These are phyloP conservation scores for Lizonia empirigonia DNA, from an alignment of 2,329 filamentous ascomycete species.

Conservation along the genomic window DNA sequence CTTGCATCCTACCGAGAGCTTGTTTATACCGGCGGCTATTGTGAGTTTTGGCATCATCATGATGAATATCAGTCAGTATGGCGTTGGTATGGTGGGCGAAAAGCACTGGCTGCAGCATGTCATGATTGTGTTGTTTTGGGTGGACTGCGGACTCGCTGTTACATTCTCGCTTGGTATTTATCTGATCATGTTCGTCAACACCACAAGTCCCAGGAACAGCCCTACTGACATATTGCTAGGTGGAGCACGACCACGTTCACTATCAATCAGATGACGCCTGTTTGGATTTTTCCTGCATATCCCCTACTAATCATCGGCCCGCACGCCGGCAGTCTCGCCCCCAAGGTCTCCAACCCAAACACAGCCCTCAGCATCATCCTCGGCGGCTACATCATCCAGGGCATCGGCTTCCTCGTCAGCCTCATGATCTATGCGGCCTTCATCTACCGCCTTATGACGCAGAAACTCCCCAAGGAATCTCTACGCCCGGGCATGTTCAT, in stretches of 20 bases:
- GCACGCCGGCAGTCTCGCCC: constrained; percentile 66
- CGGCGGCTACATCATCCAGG: constrained; percentile 65
- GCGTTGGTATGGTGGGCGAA: constrained; percentile 58
- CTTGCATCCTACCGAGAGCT: constrained; percentile 75
- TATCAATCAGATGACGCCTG: constrained; percentile 82
- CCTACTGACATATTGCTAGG: no score
- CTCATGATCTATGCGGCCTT: constrained; percentile 86
- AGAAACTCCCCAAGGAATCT: constrained; percentile 78
- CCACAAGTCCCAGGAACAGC: no score
- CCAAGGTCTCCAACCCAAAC: constrained; percentile 49
- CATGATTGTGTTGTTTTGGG: constrained; percentile 75
- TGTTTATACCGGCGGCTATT: constrained; percentile 73
- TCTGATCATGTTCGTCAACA: constrained; percentile 71
- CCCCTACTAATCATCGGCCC: constrained; percentile 78
- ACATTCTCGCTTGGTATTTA: constrained; percentile 73
- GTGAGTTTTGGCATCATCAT: constrained; percentile 68
- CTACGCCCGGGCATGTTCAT: constrained; percentile 86
- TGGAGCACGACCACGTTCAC: constrained; percentile 71
- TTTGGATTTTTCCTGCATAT: constrained; percentile 88
- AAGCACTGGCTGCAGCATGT: constrained; percentile 57
- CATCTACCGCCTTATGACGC: constrained; percentile 85
- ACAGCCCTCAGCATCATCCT: constrained; percentile 62
- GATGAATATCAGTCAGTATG: constrained; percentile 78
- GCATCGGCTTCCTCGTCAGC: constrained; percentile 67
- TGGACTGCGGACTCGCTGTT: constrained; percentile 72